Evolutionary conservation across 2,329 filamentous ascomycete species (phyloP).

Genomic region (Lasiodiplodia citricola): DNA sequence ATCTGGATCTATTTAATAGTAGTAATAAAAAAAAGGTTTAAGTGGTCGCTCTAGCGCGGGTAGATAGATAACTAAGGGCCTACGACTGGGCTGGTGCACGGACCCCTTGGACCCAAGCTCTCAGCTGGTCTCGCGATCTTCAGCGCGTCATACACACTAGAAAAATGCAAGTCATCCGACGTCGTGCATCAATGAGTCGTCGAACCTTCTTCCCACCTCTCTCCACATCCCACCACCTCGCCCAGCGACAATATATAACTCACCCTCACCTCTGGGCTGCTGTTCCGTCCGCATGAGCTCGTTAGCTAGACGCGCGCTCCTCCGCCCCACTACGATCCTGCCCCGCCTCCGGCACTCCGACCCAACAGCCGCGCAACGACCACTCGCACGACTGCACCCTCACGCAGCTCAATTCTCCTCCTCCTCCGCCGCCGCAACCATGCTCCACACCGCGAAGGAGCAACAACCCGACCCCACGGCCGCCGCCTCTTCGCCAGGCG

Average conservation of each 20-base stretch:
- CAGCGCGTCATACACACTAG: not conserved
- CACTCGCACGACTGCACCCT: not conserved
- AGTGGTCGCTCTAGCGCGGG: no score
- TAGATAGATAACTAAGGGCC: no score
- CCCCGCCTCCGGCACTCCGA: not conserved
- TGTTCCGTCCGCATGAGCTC: not conserved
- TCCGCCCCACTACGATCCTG: not conserved
- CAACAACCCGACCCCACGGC: slow-evolving; percentile 3
- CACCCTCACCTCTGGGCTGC: no score
- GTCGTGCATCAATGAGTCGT: not conserved
- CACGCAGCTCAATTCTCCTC: not conserved
- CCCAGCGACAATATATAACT: not conserved
- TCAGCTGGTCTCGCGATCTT: not conserved
- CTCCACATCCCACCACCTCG: not conserved
- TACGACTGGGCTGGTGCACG: no score
- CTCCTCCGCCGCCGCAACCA: not conserved
- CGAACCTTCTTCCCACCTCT: not conserved
- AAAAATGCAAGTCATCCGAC: not conserved
- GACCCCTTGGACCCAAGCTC: no score
- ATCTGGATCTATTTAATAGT: no score
- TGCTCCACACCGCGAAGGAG: slow-evolving; percentile 2
- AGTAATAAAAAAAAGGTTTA: no score
- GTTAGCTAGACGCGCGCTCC: not conserved
- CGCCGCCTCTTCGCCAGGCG: not conserved
- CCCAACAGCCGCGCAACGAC: not conserved